Conservation (phyloP, 1,139 yeast species). For the Debaryomyces psychrophilus region DNA sequence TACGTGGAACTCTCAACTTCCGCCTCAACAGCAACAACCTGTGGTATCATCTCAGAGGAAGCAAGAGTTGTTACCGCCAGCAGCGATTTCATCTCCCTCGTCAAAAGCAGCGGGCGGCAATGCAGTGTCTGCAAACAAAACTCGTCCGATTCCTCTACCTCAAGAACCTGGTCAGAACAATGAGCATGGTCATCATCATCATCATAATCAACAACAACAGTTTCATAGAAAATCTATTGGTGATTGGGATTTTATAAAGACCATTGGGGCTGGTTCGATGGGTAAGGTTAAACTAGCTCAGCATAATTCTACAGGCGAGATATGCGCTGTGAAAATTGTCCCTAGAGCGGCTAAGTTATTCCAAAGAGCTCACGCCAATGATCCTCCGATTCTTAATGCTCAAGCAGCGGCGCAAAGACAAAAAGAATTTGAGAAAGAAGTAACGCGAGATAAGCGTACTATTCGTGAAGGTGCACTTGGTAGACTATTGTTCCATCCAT, state of each 20-base stretch:
- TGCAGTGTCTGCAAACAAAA: conserved; percentile 1
- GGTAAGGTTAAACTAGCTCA: conserved; percentile 96
- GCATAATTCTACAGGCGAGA: conserved; percentile 77
- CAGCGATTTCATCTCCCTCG: conserved; percentile 24
- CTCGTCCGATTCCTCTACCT: conserved; percentile 10
- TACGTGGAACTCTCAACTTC: conserved; percentile 5
- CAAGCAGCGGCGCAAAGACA: conserved; percentile 63
- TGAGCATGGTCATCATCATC: conserved; percentile 6
- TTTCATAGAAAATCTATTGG: conserved; percentile 90
- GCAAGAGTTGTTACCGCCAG: conserved; percentile 29
- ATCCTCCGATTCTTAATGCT: conserved; percentile 61
- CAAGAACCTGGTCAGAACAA: conserved; percentile 12
- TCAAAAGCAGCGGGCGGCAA: conserved; percentile 5
- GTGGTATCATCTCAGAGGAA: conserved; percentile 15
- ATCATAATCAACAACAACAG: conserved; percentile 14
- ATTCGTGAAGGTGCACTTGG: conserved; percentile 95
- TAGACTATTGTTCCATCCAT: conserved; percentile 85
- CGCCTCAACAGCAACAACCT: conserved; percentile 12
- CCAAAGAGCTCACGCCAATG: conserved; percentile 75
- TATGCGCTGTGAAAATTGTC: conserved; percentile 85
- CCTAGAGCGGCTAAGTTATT: conserved; percentile 79
- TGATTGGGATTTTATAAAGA: conserved; percentile 94
- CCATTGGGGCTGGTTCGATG: conserved; percentile 99
- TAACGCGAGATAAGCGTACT: conserved; percentile 89
- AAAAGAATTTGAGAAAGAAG: conserved; percentile 81